Evolutionary conservation across 2,329 filamentous ascomycete species (phyloP), one percentile per base, ranked within the genome.

Genomic region (Ampelomyces quisqualis): DNA sequence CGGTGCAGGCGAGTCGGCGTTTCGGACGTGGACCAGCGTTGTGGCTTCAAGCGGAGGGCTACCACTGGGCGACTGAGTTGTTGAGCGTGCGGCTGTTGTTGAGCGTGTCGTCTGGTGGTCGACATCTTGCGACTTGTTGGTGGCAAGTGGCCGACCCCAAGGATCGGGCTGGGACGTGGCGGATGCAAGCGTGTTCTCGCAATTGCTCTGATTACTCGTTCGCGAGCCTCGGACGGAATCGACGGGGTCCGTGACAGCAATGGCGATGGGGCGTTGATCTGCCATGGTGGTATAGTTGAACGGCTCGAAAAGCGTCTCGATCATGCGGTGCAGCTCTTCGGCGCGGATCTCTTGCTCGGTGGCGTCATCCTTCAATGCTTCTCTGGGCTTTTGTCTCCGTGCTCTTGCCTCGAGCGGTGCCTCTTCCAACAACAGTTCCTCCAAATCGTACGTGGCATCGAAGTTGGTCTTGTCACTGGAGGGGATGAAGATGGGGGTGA

Each of bases 381-480:
- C 90, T 49, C 93, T 80, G 2, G 93, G 93, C 69, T 97, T 96
- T 68, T 97, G 93, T 62, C 91, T 84, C 55, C 93, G 81, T 35
- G 93, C 90, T 60, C 93, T 79, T 40, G 93, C 93, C 69, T 98
- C 93, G 4, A 98, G 73, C 1, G 93, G 93, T 9, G 93, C 93
- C 66, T 98, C 93, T 69, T 98, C 93, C 30, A 98, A 71, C 2
- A 98, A 72, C 14, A 98, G 70, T 67, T 98, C 93, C 65, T 98
- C 93, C 35, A 98, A 73, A 68, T 98, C 93, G 64, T 98, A 97
- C 1, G 93, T 98, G 4, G 93, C 93, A 69, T 98, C 93, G 55
- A 98, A 98, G 67, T 98, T 98, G 3, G 93, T 97, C 78, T 98
- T 98, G 34, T 97, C 93, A 40, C 89, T 90, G 0, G 91, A 95